Base-by-base conservation (phyloP, 768 basidiomycete species). In the Nevesoporus exiguus region DNA sequence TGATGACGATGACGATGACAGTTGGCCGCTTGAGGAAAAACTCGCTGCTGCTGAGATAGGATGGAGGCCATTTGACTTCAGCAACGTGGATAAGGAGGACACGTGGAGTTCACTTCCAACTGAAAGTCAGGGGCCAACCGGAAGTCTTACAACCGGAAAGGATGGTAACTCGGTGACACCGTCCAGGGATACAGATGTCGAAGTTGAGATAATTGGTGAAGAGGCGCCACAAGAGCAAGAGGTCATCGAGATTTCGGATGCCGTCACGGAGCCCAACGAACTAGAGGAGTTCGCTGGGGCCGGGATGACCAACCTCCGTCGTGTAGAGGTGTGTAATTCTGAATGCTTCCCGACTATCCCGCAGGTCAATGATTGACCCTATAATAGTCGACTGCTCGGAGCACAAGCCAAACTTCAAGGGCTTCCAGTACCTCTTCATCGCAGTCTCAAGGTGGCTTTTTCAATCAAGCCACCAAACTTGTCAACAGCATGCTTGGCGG, bases 51-150 rank as follows among this genome's bases (percentile, higher is more conserved):
- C 74, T 10, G 74, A 80, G 33, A 78, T 71, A 51, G 72, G 77
- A 55, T 90, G 88, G 88, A 80, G 80, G 15, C 74, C 78, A 43
- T 84, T 84, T 59, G 80, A 78, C 27, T 70, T 73, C 47, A 76
- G 70, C 51, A 66, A 69, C 22, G 70, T 74, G 8, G 87, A 88
- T 44, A 88, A 89, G 61, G 86, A 82, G 57, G 77, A 83, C 70
- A 88, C 88, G 17, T 90, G 88, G 88, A 88, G 85, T 59, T 84
- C 85, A 17, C 63, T 78, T 49, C 84, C 82, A 21, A 84, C 83
- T 15, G 76, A 82, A 57, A 84, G 80, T 61, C 81, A 82, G 59
- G 70, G 59, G 14, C 60, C 60, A 10, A 70, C 67, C 7, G 58
- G 68, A 47, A 66, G 42, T 22, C 54, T 70, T 21, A 54, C 56